phyloP scores from a whole-genome alignment of 306 rosid species.

The Ammopiptanthus mongolicus region DNA sequence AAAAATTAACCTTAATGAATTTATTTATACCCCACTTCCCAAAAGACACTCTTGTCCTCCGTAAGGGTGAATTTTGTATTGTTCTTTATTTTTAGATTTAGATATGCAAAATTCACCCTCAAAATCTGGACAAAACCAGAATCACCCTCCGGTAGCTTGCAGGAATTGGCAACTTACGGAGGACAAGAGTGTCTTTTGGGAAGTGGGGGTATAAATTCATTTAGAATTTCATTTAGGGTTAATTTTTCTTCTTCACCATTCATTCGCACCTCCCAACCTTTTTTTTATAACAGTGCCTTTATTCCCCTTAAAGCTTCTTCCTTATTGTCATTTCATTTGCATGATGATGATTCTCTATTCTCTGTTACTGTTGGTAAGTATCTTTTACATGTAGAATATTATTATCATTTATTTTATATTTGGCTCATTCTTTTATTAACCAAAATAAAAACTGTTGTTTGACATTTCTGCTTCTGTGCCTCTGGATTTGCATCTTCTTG shows the following conservation, averaged over 20 bases:
- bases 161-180: background rate
- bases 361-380: constrained; percentile 40
- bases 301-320: constrained; percentile 35
- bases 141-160: background rate
- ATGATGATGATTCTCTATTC: constrained; percentile 16
- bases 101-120: background rate
- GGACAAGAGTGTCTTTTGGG: constrained; percentile 15
- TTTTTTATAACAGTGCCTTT: constrained; percentile 23
- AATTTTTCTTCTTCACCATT: constrained; percentile 22
- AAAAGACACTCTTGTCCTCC: too few relatives aligned
- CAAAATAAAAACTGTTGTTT: constrained; percentile 10
- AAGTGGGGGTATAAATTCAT: background rate
- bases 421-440: background rate
- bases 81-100: background rate
- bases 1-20: too few relatives aligned
- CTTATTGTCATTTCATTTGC: constrained; percentile 38
- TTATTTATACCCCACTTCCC: too few relatives aligned
- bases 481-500: constrained; percentile 35
- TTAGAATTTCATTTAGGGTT: too few relatives aligned
- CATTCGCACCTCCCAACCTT: constrained; percentile 16
- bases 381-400: background rate
- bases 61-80: too few relatives aligned
- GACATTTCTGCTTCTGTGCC: constrained; percentile 49
- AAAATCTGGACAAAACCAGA: background rate
- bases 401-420: background rate